Base-by-base conservation (phyloP, 2,329 filamentous ascomycete genomes). In the Phoma sp. region DNA sequence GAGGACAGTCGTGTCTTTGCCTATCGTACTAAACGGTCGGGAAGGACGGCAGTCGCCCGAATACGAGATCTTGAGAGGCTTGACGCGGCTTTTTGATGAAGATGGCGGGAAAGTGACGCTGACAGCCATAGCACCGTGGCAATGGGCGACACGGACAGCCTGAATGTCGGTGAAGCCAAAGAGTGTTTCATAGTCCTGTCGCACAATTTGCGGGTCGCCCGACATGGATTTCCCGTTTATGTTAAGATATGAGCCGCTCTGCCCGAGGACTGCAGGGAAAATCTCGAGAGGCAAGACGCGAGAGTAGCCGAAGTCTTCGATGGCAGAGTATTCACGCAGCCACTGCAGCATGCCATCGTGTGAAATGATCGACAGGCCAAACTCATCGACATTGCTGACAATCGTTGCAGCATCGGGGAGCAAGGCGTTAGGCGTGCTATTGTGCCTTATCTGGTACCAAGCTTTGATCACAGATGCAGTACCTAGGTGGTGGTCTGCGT, bases 401-500 rank as follows among this genome's bases (percentile, higher is more conserved):
- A 77, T 82, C 58, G 76, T 63, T 22, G 57, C 36, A 5, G 58
- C 58, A 6, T 48, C 52, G 11, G 64, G 64, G 18, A 51, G 61
- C 13, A 52, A 47, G 27, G 57, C 35, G 2, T 67, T 61, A 3
- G 77, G 75, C 13, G 72, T 58, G 22, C 67, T 57, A 27, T 65
- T 62, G 62, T 85, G 83, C 18, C 80, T 80, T 38, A 86, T 82
- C 49, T 79, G 66, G 61, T 90, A 86, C 90, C 92, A 96, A 5
- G 89, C 90, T 66, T 85, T 87, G 67, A 98, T 85, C n/a, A 98
- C 79, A 5, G 87, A 84, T n/a, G 85, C 82, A 1, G 87, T 90
- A 25, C 95, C 95, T 18, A 99, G 83, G 70, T 98, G 95, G 75
- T 99, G 95, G 76, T 99, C 95, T 4, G 95, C 95, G 74, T 99